Evolutionary conservation across 2,329 filamentous ascomycete genomes (phyloP).

Genomic region (Diaporthe sp.): DNA sequence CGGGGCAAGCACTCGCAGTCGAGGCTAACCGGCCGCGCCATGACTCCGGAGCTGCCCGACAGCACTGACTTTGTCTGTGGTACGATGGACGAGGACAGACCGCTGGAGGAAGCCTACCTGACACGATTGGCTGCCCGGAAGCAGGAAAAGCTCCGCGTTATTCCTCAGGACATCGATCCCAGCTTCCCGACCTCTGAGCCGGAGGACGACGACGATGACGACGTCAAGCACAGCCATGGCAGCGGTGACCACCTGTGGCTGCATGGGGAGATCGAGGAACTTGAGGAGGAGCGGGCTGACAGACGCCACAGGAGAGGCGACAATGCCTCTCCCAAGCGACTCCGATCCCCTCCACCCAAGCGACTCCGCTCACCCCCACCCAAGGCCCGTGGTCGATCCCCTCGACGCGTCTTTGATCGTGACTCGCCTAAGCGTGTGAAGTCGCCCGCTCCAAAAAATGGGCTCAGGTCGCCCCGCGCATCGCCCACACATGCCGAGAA

Average conservation of each 20-base stretch:
- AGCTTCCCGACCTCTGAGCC: constrained; percentile 96
- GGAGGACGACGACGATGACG: constrained; percentile 86
- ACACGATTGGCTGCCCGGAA: constrained; percentile 86
- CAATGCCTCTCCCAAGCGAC: constrained; percentile 72
- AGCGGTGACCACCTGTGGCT: constrained; percentile 80
- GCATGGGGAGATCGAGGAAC: constrained; percentile 79
- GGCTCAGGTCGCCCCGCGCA: constrained; percentile 62
- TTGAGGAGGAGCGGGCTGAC: constrained; percentile 67
- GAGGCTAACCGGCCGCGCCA: constrained; percentile 69
- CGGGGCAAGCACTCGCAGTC: constrained; percentile 44
- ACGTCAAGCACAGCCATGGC: constrained; percentile 70
- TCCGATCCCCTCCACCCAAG: constrained; percentile 68
- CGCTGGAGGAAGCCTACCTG: constrained; percentile 93
- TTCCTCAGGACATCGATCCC: constrained; percentile 97
- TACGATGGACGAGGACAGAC: constrained; percentile 94
- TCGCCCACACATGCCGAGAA: constrained; percentile 59
- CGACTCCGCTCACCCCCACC: constrained; percentile 65
- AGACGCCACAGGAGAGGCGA: constrained; percentile 65
- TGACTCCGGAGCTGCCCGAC: constrained; percentile 89
- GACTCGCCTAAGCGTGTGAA: constrained; percentile 79
- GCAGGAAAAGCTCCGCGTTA: constrained; percentile 82
- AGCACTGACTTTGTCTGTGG: constrained; percentile 99
- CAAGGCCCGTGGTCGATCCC: constrained; percentile 67
- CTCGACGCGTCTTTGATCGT: constrained; percentile 72
- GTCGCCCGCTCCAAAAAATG: constrained; percentile 78